Percentiles rank a stretch among this genome's conserved stretches.
These are phyloP conservation scores for Silene conica DNA, from an alignment of 148 eudicot species.

Conservation along the genomic window DNA sequence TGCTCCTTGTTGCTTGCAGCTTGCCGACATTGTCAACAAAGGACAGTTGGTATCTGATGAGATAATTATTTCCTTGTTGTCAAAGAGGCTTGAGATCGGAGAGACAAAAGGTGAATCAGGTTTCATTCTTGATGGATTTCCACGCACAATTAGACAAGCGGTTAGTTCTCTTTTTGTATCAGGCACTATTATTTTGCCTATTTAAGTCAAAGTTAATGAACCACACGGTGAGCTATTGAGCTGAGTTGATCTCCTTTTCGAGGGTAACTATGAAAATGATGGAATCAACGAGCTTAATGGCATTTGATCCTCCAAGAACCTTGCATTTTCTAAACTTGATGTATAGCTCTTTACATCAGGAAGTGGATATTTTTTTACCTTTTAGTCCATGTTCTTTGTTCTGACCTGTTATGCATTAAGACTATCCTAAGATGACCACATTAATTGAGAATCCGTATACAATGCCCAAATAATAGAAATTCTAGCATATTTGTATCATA, in stretches of 20 bases:
- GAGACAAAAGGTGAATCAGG: constrained; percentile 90
- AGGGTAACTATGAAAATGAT: not conserved
- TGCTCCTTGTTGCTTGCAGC: constrained; percentile 40
- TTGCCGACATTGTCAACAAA: constrained; percentile 87
- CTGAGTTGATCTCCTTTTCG: not conserved
- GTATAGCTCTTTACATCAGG: not conserved
- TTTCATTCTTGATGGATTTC: constrained; percentile 97
- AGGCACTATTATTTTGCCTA: not conserved
- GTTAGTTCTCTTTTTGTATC: constrained; percentile 37
- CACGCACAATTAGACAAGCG: constrained; percentile 96
- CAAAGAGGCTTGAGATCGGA: constrained; percentile 90
- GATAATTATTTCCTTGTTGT: constrained; percentile 68
- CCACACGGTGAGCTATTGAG: not conserved
- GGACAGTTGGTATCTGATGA: constrained; percentile 97
- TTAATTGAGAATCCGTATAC: no score
- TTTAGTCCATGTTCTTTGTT: no score
- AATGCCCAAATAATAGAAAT: no score
- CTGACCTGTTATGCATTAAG: no score
- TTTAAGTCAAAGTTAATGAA: not conserved
- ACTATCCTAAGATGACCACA: no score
- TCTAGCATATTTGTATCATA: not conserved
- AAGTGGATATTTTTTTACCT: not conserved
- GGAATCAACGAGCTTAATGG: not conserved
- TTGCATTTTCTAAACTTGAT: no score
- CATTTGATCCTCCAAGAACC: not conserved